Conservation (phyloP, 2,329 filamentous ascomycete genomes). For the Ophiostoma himal-ulmi region DNA sequence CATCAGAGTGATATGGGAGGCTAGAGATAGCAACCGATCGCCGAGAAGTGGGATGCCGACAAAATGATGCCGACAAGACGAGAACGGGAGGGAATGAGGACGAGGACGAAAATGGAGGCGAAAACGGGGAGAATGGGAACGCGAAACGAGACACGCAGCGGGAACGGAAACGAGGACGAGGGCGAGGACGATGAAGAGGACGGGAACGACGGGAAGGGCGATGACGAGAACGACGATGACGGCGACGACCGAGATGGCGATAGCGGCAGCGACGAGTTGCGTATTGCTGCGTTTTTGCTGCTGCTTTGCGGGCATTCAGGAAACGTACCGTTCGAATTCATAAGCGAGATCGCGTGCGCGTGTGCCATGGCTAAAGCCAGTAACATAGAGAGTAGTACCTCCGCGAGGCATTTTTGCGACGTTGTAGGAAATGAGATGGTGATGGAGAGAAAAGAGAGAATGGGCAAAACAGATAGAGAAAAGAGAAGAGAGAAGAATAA, state of each 20-base stretch:
- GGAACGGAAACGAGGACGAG: neutral
- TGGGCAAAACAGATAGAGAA: neutral
- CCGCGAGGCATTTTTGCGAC: constrained; percentile 70
- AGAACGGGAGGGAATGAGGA: constrained; percentile 1
- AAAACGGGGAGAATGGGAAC: constrained; percentile 28
- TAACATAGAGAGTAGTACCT: constrained; percentile 94
- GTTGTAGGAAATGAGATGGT: neutral
- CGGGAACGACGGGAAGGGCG: constrained; percentile 23
- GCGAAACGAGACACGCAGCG: neutral
- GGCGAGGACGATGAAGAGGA: neutral
- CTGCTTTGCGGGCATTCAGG: constrained; percentile 15
- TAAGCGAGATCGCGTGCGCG: constrained; percentile 98
- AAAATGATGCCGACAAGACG: constrained; percentile 18
- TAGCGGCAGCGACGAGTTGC: neutral
- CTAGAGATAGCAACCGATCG: constrained; percentile 19
- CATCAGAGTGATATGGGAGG: neutral
- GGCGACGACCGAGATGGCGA: neutral
- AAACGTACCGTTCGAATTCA: constrained; percentile 99
- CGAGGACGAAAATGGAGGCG: constrained; percentile 12
- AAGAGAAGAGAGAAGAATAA: constrained; percentile 12
- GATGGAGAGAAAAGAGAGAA: neutral
- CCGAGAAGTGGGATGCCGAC: constrained; percentile 28
- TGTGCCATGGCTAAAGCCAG: constrained; percentile 97
- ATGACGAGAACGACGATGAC: constrained; percentile 29
- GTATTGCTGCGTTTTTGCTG: neutral